phyloP scores from a whole-genome alignment of 768 basidiomycete species.

The Lactarius hengduanensis region DNA sequence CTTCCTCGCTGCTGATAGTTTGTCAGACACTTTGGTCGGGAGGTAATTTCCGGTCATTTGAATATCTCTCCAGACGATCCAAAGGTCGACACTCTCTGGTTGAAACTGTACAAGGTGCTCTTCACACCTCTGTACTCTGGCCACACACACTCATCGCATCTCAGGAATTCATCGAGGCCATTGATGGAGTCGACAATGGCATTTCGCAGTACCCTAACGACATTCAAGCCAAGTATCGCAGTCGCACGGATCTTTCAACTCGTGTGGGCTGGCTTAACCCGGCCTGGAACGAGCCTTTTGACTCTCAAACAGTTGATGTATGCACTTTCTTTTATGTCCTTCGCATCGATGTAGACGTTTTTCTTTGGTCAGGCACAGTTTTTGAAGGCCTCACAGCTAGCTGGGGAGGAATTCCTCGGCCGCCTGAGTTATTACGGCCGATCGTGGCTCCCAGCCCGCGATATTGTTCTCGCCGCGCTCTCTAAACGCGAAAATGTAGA shows the following conservation, averaged over 20 bases:
- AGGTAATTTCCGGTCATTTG: constrained; percentile 69
- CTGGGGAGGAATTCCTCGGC: constrained; percentile 82
- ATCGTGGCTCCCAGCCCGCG: constrained; percentile 91
- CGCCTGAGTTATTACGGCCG: constrained; percentile 80
- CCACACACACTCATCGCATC: constrained; percentile 21
- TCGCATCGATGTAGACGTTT: not conserved
- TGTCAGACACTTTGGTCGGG: constrained; percentile 80
- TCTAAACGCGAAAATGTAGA: constrained; percentile 59
- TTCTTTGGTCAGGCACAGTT: constrained; percentile 57
- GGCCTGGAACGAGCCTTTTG: constrained; percentile 82
- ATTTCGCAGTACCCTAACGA: constrained; percentile 75
- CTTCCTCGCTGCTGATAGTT: constrained; percentile 2
- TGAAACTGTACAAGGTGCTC: constrained; percentile 82
- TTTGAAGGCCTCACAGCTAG: constrained; percentile 70
- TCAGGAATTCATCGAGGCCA: constrained; percentile 90
- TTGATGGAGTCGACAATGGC: constrained; percentile 96
- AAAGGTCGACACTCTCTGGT: constrained; percentile 73
- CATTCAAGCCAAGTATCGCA: constrained; percentile 67
- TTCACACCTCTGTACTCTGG: not conserved
- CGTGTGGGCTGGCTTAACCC: constrained; percentile 87
- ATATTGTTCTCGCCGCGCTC: constrained; percentile 65
- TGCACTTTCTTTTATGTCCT: constrained; percentile 33
- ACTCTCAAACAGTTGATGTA: constrained; percentile 71
- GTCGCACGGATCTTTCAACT: constrained; percentile 78
- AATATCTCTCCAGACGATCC: constrained; percentile 52